phyloP scores from a whole-genome alignment of 1,284 basidiomycete genomes.

The Malassezia obtusa region DNA sequence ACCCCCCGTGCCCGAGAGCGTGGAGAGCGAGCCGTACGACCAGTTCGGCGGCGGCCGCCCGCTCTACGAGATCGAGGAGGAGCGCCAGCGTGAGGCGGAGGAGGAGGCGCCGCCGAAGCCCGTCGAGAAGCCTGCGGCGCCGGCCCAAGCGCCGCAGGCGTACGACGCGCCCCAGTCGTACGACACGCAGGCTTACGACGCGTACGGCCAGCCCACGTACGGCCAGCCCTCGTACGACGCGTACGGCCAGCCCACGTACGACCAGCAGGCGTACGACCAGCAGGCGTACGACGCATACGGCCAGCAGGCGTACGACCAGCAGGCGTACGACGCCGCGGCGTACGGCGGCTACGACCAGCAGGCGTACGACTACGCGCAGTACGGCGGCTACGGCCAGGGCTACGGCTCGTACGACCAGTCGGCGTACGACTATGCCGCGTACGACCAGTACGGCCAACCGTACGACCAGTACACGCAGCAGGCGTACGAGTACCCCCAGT shows the following conservation, averaged over 20 bases:
- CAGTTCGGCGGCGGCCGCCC: conserved; percentile 10
- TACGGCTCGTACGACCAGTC: background rate
- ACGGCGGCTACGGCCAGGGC: background rate
- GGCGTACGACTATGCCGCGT: background rate
- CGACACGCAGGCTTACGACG: background rate
- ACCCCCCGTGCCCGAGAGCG: background rate
- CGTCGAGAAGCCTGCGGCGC: background rate
- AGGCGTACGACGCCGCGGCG: background rate
- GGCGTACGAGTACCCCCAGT: background rate
- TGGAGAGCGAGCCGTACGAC: conserved; percentile 3
- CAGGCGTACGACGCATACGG: background rate
- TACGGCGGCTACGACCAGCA: background rate
- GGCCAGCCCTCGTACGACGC: background rate
- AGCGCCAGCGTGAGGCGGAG: background rate
- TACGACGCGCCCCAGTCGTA: background rate
- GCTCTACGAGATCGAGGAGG: background rate
- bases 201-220: background rate
- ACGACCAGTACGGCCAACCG: background rate
- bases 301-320: background rate
- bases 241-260: background rate
- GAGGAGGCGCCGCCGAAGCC: background rate
- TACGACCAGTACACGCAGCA: conserved; percentile 5
- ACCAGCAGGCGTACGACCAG: background rate
- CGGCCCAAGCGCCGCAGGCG: background rate
- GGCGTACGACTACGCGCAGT: background rate